A percentile compares a stretch with the other conserved stretches of the same genome.
Conservation (phyloP, 2,329 filamentous ascomycete genomes). For the Chalaropsis ovoidea region DNA sequence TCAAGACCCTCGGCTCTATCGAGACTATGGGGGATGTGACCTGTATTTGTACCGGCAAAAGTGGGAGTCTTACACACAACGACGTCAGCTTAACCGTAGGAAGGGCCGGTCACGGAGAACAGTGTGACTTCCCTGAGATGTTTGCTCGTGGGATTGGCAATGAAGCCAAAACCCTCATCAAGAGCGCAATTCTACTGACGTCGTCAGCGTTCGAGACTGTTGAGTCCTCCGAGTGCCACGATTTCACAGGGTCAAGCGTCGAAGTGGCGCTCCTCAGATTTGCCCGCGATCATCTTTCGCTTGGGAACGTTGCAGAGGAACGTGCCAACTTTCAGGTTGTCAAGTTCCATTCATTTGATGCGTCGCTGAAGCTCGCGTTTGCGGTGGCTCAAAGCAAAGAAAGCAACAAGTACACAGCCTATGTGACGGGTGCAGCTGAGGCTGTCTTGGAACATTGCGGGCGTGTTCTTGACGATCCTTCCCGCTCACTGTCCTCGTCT, state of each 20-base stretch:
- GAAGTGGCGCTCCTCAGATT: conserved; percentile 46
- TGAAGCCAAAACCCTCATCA: conserved; percentile 34
- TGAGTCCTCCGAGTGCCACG: conserved; percentile 30
- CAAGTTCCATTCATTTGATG: conserved; percentile 46
- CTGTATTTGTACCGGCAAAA: conserved; percentile 56
- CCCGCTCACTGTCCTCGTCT: conserved; percentile 29
- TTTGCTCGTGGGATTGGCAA: conserved; percentile 30
- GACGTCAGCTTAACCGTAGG: conserved; percentile 53
- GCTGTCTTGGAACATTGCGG: conserved; percentile 42
- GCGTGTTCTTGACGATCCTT: conserved; percentile 39
- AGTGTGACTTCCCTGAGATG: conserved; percentile 33
- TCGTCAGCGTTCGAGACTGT: conserved; percentile 47
- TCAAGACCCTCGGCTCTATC: conserved; percentile 48
- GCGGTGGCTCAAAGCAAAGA: conserved; percentile 40
- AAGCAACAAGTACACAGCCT: conserved; percentile 39
- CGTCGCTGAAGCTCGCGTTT: conserved; percentile 47
- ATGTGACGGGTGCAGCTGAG: conserved; percentile 50
- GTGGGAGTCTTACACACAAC: conserved; percentile 54
- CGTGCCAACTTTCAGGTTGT: conserved; percentile 39
- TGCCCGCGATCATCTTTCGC: conserved; percentile 41
- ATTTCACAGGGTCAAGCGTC: conserved; percentile 46
- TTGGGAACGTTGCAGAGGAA: conserved; percentile 39
- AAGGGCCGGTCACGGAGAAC: conserved; percentile 38
- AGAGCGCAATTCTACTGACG: conserved; percentile 38
- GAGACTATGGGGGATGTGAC: conserved; percentile 57